A percentile compares a stretch with the other conserved stretches of the same genome.
Conservation (phyloP, 441 rosid species). For the Syzygium malaccense region DNA sequence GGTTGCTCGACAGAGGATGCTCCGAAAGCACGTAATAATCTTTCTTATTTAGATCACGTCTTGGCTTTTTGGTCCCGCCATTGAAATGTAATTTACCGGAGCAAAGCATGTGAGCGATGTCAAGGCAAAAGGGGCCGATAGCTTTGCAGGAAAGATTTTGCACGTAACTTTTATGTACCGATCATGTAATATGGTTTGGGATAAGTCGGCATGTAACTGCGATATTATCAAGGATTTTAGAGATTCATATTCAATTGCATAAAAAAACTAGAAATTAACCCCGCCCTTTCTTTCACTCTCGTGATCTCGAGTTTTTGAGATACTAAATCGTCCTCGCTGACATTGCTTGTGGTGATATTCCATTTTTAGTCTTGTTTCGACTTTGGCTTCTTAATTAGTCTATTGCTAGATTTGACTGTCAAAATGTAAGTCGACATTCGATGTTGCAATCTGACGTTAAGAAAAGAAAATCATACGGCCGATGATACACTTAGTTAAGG, state of each 20-base stretch:
- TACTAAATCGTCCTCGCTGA: too few species aligned
- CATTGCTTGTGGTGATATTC: background rate
- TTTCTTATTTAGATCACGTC: background rate
- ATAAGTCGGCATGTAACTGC: background rate
- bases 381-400: background rate
- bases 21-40: background rate
- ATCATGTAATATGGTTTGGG: background rate
- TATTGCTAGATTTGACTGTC: background rate
- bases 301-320: too few species aligned
- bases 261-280: background rate
- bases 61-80: background rate
- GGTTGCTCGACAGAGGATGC: background rate
- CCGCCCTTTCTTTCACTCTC: too few species aligned
- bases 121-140: too few species aligned
- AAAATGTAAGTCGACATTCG: background rate
- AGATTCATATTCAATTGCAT: background rate
- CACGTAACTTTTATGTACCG: background rate
- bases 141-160: too few species aligned
- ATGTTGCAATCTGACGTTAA: background rate
- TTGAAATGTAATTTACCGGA: background rate
- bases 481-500: background rate
- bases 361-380: background rate
- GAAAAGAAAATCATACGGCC: background rate
- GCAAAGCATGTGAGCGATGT: background rate
- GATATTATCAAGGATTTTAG: background rate